Evolutionary conservation across 2,329 filamentous ascomycete species (phyloP), one percentile per base, ranked within the genome.

Genomic region (Epichloe amarillans): DNA sequence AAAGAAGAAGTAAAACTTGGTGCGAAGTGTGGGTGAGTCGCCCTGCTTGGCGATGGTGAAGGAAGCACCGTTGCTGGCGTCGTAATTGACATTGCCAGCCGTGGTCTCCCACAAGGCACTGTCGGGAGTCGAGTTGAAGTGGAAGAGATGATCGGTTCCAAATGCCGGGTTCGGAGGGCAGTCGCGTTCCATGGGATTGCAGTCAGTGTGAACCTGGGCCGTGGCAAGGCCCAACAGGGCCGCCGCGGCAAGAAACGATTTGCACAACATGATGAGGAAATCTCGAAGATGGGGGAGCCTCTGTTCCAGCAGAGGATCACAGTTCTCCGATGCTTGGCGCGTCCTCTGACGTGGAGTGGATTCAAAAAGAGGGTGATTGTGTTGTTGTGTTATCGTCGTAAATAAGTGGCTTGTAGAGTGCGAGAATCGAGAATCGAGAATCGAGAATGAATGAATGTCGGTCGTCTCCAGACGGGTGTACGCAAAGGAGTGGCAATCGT

Each of bases 1-100:
- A 57, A 85, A 91, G 72, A 94, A 89, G 67, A 95, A 85, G 70
- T 88, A 93, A 65, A 89, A 91, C 59, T 82, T 80, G 45, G 85
- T 82, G 56, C 82, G 77, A 54, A 95, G 77, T 1, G 88, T 94
- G 1, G 88, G 86, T 0, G 88, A 85, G 60, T 94, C 80, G 55
- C 83, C 80, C 56, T 80, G 75, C 63, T 83, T 75, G 51, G 66
- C 70, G 67, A 95, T 82, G 48, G 77, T 84, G 69, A 94, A 90
- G 50, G 76, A 70, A 43, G 86, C 84, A 38, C 85, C 86, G n/a
- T 70, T 65, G 0, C 79, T 69, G 44, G 73, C 63, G 51, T 75
- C 74, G 64, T 83, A 89, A 14, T 71, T 69, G 50, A 91, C 73
- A 8, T 67, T 68, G 47, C 86, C 86, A 48, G 81, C 81, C 8